Base-by-base conservation (phyloP, 345 rosid genomes). In the Toxicodendron radicans region DNA sequence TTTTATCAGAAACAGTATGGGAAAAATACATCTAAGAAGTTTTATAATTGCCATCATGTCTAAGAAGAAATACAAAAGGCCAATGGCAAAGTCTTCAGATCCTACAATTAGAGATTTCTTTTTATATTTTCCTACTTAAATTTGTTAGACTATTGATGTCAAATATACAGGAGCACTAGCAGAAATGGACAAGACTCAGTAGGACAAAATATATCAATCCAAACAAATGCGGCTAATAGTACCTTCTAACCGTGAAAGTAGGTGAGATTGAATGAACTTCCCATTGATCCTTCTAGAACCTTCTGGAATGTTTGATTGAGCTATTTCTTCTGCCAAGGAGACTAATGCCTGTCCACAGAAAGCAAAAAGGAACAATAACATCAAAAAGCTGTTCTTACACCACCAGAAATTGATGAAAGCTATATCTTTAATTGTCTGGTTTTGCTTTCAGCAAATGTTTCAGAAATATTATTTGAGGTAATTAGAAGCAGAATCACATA, bases 271-370 rank as follows among this genome's bases (percentile, higher is more conserved):
- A 74, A 94, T 84, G 83, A 89, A 90, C 74, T 87, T 94, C 54
- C 98, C 98, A 63, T 89, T 87, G 63, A 94, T 90, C 81, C 91
- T 90, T 81, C 98, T 92, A 46, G 95, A 82, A 70, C 93, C 91
- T 81, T 76, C 77, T n/a, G 93, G 89, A 71, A 89, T 88, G 66
- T 83, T 82, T 38, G 76, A 79, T 76, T 85, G 84, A 65, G 93
- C 87, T 75, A 94, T 82, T 87, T 94, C 97, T 76, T 89, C 91
- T 2, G 93, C 92, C 71, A 92, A 70, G 46, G 71, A 58, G 30
- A 89, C 89, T 70, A 92, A 73, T 38, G 90, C 88, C 97, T 92
- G 89, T 35, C 71, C n/a, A 79, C 27, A 48, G 54, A 64, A 61
- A 51, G 56, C 46, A 6, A 41, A 41, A 53, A 18, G 11, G 33